Conservation (phyloP, 495 filamentous ascomycete genomes). For the Cenococcum geophilum region DNA sequence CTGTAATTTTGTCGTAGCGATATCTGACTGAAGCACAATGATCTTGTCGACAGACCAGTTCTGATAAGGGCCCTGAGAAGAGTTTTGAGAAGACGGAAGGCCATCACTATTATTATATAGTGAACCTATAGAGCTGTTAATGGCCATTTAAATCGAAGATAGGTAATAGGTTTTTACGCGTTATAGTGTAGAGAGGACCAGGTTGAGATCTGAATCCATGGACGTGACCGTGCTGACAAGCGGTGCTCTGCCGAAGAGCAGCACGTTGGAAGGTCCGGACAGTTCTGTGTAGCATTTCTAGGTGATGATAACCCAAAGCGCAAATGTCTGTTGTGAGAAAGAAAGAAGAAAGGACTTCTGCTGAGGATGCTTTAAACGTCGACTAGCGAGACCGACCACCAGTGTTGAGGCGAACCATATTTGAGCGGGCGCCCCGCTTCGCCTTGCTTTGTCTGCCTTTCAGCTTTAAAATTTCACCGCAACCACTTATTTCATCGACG, state of each 20-base stretch:
- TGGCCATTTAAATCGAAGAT: neutral
- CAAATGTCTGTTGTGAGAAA: neutral
- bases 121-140: neutral
- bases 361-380: neutral
- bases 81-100: neutral
- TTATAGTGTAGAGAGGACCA: neutral
- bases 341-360: neutral
- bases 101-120: neutral
- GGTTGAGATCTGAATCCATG: neutral
- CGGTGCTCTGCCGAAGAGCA: neutral
- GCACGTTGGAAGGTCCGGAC: neutral
- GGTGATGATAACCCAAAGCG: neutral
- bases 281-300: neutral
- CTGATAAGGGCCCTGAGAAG: too few species aligned
- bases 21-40: neutral
- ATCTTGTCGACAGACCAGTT: neutral
- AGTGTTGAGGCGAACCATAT: neutral
- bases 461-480: neutral
- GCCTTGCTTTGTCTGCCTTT: neutral
- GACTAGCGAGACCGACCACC: too few species aligned
- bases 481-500: neutral
- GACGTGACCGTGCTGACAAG: neutral
- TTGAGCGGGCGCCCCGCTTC: conserved; percentile 1
- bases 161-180: too few species aligned
- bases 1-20: conserved; percentile 1